A percentile compares a stretch with the other conserved stretches of the same genome.
Conservation (phyloP, 2,329 filamentous ascomycete species). For the Phoma herbarum region DNA sequence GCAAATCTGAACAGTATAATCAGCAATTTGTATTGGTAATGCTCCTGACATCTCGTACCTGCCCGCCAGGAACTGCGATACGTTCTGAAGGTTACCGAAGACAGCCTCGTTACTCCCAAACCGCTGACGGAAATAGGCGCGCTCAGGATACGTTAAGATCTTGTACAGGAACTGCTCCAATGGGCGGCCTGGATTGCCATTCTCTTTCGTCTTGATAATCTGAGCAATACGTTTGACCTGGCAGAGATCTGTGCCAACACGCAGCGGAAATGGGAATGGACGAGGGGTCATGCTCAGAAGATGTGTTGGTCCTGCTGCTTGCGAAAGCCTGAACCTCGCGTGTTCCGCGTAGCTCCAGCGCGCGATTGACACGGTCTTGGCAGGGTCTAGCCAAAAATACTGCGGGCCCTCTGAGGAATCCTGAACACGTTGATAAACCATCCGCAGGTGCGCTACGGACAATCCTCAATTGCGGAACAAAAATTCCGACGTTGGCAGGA, state of each 20-base stretch:
- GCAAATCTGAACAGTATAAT: slow-evolving; percentile 53
- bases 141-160: slow-evolving; percentile 46
- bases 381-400: slow-evolving; percentile 7
- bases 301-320: neutral
- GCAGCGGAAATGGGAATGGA: slow-evolving; percentile 71
- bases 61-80: slow-evolving; percentile 46
- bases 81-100: slow-evolving; percentile 24
- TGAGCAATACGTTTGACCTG: slow-evolving; percentile 69
- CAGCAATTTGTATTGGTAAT: neutral
- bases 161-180: slow-evolving; percentile 35
- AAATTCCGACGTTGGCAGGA: slow-evolving; percentile 47
- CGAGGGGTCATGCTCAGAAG: slow-evolving; percentile 52
- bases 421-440: neutral
- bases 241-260: slow-evolving; percentile 83
- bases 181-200: slow-evolving; percentile 10
- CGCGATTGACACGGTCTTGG: slow-evolving; percentile 1
- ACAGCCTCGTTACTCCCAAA: slow-evolving; percentile 31
- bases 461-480: neutral
- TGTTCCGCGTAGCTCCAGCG: neutral
- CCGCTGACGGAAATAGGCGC: slow-evolving; percentile 41
- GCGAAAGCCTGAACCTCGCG: neutral
- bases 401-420: neutral
- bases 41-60: slow-evolving; percentile 34
- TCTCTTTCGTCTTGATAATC: slow-evolving; percentile 57
- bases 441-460: too few relatives aligned